These are phyloP conservation scores for Ophiocordyceps unilateralis DNA, from an alignment of 2,329 filamentous ascomycete species.

Conservation along the genomic window DNA sequence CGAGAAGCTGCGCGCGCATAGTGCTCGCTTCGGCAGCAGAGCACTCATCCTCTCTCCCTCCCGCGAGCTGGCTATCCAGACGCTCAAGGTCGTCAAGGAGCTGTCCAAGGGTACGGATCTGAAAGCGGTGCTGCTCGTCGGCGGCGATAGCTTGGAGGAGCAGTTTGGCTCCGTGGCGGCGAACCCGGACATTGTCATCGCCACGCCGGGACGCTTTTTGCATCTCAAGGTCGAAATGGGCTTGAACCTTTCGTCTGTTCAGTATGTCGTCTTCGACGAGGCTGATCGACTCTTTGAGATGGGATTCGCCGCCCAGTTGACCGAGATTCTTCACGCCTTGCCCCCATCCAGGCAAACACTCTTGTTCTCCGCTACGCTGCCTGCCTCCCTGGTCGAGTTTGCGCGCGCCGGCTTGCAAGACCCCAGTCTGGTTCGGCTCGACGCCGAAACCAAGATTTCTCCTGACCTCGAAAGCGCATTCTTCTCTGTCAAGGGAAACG, in stretches of 20 bases:
- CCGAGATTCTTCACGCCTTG: slow-evolving; percentile 80
- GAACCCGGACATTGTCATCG: slow-evolving; percentile 95
- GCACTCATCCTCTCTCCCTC: slow-evolving; percentile 84
- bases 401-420: slow-evolving; percentile 86
- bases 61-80: slow-evolving; percentile 86
- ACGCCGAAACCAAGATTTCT: slow-evolving; percentile 90
- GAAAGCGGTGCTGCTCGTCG: slow-evolving; percentile 76
- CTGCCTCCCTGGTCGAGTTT: slow-evolving; percentile 89
- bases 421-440: slow-evolving; percentile 73
- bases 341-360: slow-evolving; percentile 75
- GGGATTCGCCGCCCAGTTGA: slow-evolving; percentile 88
- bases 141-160: slow-evolving; percentile 89
- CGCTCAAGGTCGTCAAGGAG: slow-evolving; percentile 90
- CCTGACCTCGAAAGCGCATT: slow-evolving; percentile 92
- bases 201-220: slow-evolving; percentile 87
- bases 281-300: slow-evolving; percentile 95
- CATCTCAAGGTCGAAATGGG: slow-evolving; percentile 96
- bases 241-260: slow-evolving; percentile 74
- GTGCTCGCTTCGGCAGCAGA: slow-evolving; percentile 67
- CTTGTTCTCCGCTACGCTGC: slow-evolving; percentile 87
- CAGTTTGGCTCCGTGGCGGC: slow-evolving; percentile 85
- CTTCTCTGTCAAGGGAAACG: slow-evolving; percentile 78
- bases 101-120: slow-evolving; percentile 80
- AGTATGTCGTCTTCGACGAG: slow-evolving; percentile 94
- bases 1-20: slow-evolving; percentile 78